These are phyloP conservation scores for Thelonectria olida DNA, from an alignment of 2,329 filamentous ascomycete genomes.

Conservation along the genomic window DNA sequence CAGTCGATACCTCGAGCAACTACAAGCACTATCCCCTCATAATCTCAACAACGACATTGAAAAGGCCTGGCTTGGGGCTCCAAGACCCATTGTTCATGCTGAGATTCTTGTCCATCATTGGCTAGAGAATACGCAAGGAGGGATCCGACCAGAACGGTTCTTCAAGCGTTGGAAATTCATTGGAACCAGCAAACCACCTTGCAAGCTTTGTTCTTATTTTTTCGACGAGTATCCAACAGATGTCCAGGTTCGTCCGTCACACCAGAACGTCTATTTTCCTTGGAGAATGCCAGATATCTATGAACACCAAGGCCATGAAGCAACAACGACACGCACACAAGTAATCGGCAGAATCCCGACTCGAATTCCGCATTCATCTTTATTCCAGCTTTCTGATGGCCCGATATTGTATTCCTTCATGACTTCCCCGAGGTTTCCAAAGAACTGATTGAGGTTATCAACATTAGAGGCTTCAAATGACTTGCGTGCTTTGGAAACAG, in stretches of 20 bases:
- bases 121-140: constrained; percentile 9
- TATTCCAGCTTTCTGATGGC: neutral
- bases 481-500: constrained; percentile 8
- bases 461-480: neutral
- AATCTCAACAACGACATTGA: neutral
- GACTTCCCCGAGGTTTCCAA: too few relatives aligned
- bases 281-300: constrained; percentile 16
- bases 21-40: neutral
- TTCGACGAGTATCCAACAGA: constrained; percentile 16
- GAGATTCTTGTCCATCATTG: constrained; percentile 16
- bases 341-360: constrained; percentile 9
- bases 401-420: neutral
- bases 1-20: neutral
- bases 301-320: constrained; percentile 3
- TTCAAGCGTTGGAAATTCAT: too few relatives aligned
- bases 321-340: neutral
- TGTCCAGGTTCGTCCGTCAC: constrained; percentile 3
- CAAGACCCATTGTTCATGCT: constrained; percentile 9
- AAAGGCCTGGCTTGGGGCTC: neutral
- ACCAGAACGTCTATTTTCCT: constrained; percentile 8
- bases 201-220: constrained; percentile 20
- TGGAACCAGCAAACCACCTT: too few relatives aligned
- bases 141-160: constrained; percentile 14
- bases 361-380: neutral
- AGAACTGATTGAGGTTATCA: neutral